Evolutionary conservation across 208 protist species (phyloP), one percentile per base, ranked within the genome.

Genomic region (Novymonas esmeraldas): DNA sequence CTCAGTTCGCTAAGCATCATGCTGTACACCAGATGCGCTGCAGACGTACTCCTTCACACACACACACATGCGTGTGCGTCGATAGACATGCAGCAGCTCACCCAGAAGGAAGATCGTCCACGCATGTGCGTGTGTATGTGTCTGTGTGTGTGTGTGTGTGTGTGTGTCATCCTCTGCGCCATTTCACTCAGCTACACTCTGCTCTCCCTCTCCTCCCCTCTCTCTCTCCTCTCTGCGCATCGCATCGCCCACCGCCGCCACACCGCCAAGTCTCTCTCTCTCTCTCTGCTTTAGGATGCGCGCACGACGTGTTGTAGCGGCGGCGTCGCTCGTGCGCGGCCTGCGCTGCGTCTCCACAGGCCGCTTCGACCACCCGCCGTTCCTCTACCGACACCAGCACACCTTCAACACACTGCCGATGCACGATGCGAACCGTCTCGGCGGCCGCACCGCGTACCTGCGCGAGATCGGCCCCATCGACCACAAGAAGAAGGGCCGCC

Each of bases 351-450:
- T 96, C 33, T 90, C 84, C 22, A 86, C 82, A 7, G 86, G 81
- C 31, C 65, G 44, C 29, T 94, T 96, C 71, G 85, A 94, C 34
- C 91, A 96, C 45, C 80, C 82, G 3, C 76, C 74, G 14, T 89
- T 80, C 44, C 76, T 78, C 62, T 83, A 80, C 64, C 84, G 89
- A 6, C 81, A 79, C 14, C 81, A 80, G 49, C 91, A 96, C 79
- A 85, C 87, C 52, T 94, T 89, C 74, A 85, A 92, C 79, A 94
- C 91, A 4, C 73, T 94, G 18, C 88, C 91, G 13, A 65, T 93
- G 64, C 89, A 94, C 77, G 91, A 96, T 41, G 83, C 88, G 5
- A 96, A 88, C 65, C 80, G 83, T 16, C 94, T 95, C 56, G 92
- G 92, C 34, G 92, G 92, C 18, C 82, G 92, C 33, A 89, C 80